These are phyloP conservation scores for Lodderomyces elongisporus DNA, from an alignment of 1,139 yeast species.

Conservation along the genomic window DNA sequence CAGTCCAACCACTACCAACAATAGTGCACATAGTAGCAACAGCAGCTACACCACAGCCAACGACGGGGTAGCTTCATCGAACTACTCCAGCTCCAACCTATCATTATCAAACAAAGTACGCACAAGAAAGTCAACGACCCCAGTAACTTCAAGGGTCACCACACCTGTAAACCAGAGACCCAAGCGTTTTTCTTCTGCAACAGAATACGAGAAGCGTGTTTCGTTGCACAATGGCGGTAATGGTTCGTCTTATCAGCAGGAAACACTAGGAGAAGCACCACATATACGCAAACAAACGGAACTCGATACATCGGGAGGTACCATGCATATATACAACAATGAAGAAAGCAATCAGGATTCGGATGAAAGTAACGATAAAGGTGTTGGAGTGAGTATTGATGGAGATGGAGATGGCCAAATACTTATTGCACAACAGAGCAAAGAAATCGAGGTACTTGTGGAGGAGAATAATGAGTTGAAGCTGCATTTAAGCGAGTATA, in stretches of 20 bases:
- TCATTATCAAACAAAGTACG: slow-evolving; percentile 5
- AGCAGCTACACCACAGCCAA: too few relatives aligned
- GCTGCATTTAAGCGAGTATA: slow-evolving; percentile 50
- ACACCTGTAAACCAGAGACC: slow-evolving; percentile 5
- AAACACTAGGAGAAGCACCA: too few relatives aligned
- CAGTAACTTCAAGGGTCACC: slow-evolving; percentile 3
- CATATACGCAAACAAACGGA: too few relatives aligned
- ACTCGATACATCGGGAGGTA: too few relatives aligned
- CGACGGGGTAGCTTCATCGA: slow-evolving; percentile 2
- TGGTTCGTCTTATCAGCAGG: too few relatives aligned
- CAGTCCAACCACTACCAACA: slow-evolving; percentile 1
- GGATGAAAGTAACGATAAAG: too few relatives aligned
- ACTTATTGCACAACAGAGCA: too few relatives aligned
- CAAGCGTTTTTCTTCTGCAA: slow-evolving; percentile 1
- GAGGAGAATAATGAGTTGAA: slow-evolving; percentile 36
- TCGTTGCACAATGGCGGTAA: too few relatives aligned
- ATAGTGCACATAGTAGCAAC: slow-evolving; percentile 1
- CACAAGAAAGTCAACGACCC: slow-evolving; percentile 4
- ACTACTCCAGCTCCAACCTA: slow-evolving; percentile 4
- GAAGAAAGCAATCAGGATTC: too few relatives aligned
- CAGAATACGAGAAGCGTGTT: not conserved
- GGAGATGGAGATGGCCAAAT: too few relatives aligned
- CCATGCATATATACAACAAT: too few relatives aligned
- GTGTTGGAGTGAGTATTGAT: too few relatives aligned
- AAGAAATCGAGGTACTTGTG: slow-evolving; percentile 3